Evolutionary conservation across 768 basidiomycete species (phyloP).

Genomic region (Suillus luteus): DNA sequence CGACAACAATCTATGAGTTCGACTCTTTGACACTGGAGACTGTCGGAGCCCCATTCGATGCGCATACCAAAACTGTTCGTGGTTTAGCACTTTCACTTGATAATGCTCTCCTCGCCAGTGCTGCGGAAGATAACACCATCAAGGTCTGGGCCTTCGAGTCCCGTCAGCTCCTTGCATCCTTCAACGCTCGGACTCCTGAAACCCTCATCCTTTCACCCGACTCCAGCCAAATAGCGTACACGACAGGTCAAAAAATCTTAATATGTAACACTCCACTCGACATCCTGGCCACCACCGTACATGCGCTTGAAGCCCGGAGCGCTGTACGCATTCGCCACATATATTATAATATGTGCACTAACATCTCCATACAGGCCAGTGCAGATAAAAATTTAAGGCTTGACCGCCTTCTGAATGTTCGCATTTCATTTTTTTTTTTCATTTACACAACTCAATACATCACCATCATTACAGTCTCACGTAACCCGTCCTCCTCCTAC

Average conservation of each 20-base stretch:
- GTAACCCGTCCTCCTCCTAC: neutral
- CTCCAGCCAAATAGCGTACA: neutral
- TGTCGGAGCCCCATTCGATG: constrained; percentile 3
- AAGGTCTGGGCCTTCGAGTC: neutral
- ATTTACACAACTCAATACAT: neutral
- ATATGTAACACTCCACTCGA: neutral
- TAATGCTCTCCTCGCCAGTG: neutral
- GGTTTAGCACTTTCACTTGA: neutral
- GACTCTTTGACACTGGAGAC: neutral
- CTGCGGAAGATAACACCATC: neutral
- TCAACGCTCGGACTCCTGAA: neutral
- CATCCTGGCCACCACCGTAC: neutral
- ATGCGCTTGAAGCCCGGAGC: neutral
- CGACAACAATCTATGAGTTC: neutral
- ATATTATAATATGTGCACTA: neutral
- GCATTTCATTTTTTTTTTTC: neutral
- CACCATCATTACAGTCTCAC: neutral
- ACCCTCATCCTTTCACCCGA: neutral
- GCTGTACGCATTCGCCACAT: neutral
- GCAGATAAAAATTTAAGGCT: neutral
- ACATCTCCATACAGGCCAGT: neutral
- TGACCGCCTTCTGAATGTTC: neutral
- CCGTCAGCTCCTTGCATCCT: neutral
- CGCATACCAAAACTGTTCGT: neutral
- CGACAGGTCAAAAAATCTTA: neutral